phyloP scores from a whole-genome alignment of 495 filamentous ascomycete genomes.

The Apodospora peruviana region DNA sequence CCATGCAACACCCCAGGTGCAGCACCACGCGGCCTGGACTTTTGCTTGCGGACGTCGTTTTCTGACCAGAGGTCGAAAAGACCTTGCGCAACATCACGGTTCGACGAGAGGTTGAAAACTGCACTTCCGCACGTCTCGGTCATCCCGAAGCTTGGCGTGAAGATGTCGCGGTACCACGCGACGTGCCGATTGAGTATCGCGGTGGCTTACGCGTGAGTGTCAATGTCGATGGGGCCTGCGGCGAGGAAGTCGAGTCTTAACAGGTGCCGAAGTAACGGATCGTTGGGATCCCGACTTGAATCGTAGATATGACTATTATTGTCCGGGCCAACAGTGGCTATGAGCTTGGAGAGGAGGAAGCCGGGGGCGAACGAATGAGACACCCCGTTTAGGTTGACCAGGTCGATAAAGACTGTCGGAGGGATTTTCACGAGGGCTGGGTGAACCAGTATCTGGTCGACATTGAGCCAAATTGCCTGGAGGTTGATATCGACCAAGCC shows the following conservation, averaged over 20 bases:
- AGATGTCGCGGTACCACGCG: neutral
- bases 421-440: constrained; percentile 1
- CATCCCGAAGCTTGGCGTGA: constrained; percentile 38
- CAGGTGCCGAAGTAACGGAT: neutral
- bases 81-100: no score
- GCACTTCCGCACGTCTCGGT: constrained; percentile 47
- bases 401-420: neutral
- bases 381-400: neutral
- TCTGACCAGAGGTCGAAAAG: no score
- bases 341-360: constrained; percentile 2
- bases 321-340: neutral
- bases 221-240: neutral
- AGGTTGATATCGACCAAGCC: constrained; percentile 46
- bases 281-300: no score
- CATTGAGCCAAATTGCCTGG: constrained; percentile 30
- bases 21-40: constrained; percentile 28
- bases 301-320: no score
- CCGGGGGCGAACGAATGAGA: neutral
- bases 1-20: constrained; percentile 33
- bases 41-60: constrained; percentile 25
- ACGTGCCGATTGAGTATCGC: constrained; percentile 6
- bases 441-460: constrained; percentile 42
- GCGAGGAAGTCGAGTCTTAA: neutral
- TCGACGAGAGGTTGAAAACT: constrained; percentile 35
- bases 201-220: neutral